Conservation (phyloP, 2,329 filamentous ascomycete species). For the Exserohilum turcica region DNA sequence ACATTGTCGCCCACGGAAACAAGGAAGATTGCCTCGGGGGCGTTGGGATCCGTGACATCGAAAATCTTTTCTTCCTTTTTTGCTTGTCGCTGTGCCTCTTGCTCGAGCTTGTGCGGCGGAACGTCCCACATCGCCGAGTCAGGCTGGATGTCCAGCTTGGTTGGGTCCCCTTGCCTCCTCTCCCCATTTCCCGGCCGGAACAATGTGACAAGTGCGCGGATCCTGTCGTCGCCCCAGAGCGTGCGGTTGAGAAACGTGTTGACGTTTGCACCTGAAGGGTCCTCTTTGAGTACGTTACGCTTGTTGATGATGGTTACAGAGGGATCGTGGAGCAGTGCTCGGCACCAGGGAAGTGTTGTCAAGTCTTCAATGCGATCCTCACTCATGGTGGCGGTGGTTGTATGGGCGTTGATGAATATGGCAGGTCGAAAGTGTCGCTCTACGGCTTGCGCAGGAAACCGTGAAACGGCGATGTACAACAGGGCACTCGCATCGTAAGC, state of each 20-base stretch:
- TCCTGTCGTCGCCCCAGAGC: slow-evolving; percentile 29
- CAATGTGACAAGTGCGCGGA: slow-evolving; percentile 32
- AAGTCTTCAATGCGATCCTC: slow-evolving; percentile 35
- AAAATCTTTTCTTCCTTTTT: slow-evolving; percentile 19
- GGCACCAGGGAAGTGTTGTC: slow-evolving; percentile 34
- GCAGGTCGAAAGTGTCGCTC: no score
- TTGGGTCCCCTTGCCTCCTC: slow-evolving; percentile 5
- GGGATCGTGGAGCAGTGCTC: slow-evolving; percentile 21
- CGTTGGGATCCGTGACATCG: slow-evolving; percentile 17
- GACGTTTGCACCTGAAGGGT: slow-evolving; percentile 11
- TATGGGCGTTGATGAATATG: no score
- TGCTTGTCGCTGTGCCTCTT: slow-evolving; percentile 5
- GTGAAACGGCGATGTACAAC: background rate
- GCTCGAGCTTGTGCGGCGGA: background rate
- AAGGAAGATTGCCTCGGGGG: slow-evolving; percentile 27
- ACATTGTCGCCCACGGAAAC: slow-evolving; percentile 27
- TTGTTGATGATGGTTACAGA: slow-evolving; percentile 25
- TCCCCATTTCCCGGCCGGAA: slow-evolving; percentile 21
- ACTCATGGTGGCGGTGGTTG: background rate
- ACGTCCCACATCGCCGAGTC: background rate
- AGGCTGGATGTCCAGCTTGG: slow-evolving; percentile 11
- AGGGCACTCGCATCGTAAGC: background rate
- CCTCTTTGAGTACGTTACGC: slow-evolving; percentile 8
- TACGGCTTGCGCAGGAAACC: background rate
- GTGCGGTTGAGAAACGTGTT: slow-evolving; percentile 32